phyloP scores from a whole-genome alignment of 2,329 filamentous ascomycete genomes.

The Pseudocercospora fuligena region DNA sequence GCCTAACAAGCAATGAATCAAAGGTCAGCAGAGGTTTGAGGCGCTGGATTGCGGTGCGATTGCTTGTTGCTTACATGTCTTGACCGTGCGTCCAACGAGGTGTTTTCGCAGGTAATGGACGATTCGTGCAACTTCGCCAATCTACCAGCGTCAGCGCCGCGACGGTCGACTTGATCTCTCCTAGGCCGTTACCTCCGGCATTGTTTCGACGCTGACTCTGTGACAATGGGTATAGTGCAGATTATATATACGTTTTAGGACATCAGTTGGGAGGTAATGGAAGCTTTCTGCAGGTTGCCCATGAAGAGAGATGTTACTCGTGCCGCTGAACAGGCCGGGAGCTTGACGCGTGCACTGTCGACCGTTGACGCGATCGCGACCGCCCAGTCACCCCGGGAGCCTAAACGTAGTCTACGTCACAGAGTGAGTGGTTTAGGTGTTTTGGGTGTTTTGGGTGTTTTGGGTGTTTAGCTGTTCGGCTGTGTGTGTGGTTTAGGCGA shows the following conservation, averaged over 20 bases:
- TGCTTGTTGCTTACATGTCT: slow-evolving; percentile 54
- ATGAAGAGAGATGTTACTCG: background rate
- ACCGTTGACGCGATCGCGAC: background rate
- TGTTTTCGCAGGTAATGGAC: slow-evolving; percentile 83
- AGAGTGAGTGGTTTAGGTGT: too few species aligned
- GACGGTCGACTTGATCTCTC: background rate
- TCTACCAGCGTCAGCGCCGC: slow-evolving; percentile 39
- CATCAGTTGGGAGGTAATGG: too few species aligned
- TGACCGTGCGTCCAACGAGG: slow-evolving; percentile 82
- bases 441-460: too few species aligned
- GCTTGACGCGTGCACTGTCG: background rate
- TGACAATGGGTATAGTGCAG: background rate
- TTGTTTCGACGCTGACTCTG: background rate
- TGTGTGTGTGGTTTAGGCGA: too few species aligned
- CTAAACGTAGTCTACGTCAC: too few species aligned
- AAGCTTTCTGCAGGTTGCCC: too few species aligned
- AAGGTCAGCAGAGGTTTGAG: background rate
- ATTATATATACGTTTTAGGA: background rate
- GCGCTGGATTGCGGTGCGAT: background rate
- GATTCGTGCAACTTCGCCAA: slow-evolving; percentile 73
- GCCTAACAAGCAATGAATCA: background rate
- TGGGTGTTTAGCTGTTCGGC: too few species aligned
- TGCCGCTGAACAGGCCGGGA: background rate
- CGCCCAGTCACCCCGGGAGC: too few species aligned
- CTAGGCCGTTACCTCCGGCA: background rate